Evolutionary conservation across 2,329 filamentous ascomycete genomes (phyloP).

Genomic region (Monosporascus sp.): DNA sequence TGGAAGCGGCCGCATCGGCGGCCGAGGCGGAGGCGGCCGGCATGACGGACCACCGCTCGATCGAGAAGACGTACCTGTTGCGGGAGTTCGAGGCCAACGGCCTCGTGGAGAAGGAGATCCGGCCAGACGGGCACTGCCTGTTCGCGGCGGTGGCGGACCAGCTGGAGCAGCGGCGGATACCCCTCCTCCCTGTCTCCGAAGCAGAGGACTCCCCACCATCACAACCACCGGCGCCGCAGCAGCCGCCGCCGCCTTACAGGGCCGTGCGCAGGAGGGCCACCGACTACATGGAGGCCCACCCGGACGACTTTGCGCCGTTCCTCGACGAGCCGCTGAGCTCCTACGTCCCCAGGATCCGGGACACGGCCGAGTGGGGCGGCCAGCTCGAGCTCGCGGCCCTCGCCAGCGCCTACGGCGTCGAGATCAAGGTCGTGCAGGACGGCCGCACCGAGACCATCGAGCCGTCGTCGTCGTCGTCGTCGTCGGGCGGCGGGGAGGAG

Average conservation of each 20-base stretch:
- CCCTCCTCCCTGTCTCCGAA: slow-evolving; percentile 28
- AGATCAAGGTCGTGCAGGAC: slow-evolving; percentile 82
- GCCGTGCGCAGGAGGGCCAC: slow-evolving; percentile 67
- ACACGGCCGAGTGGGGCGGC: slow-evolving; percentile 94
- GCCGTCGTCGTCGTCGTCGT: slow-evolving; percentile 37
- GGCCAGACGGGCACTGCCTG: slow-evolving; percentile 89
- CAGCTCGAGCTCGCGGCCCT: slow-evolving; percentile 85
- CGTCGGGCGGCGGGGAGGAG: slow-evolving; percentile 35
- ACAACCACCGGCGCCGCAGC: neutral
- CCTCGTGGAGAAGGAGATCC: slow-evolving; percentile 72
- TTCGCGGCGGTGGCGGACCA: slow-evolving; percentile 91
- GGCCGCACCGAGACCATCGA: slow-evolving; percentile 73
- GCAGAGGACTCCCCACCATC: slow-evolving; percentile 2
- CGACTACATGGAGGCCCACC: slow-evolving; percentile 67
- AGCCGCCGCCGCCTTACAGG: slow-evolving; percentile 50
- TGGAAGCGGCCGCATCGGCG: slow-evolving; percentile 60
- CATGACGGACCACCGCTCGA: slow-evolving; percentile 67
- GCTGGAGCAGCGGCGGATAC: slow-evolving; percentile 49
- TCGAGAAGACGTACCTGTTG: slow-evolving; percentile 68
- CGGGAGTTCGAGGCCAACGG: slow-evolving; percentile 57
- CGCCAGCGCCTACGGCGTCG: slow-evolving; percentile 71
- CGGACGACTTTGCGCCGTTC: slow-evolving; percentile 81
- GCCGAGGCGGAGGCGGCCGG: slow-evolving; percentile 71
- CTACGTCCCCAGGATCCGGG: slow-evolving; percentile 71
- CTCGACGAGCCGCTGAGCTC: slow-evolving; percentile 71